phyloP scores from a whole-genome alignment of 805 yeast species.

The Pichia cabralensis region DNA sequence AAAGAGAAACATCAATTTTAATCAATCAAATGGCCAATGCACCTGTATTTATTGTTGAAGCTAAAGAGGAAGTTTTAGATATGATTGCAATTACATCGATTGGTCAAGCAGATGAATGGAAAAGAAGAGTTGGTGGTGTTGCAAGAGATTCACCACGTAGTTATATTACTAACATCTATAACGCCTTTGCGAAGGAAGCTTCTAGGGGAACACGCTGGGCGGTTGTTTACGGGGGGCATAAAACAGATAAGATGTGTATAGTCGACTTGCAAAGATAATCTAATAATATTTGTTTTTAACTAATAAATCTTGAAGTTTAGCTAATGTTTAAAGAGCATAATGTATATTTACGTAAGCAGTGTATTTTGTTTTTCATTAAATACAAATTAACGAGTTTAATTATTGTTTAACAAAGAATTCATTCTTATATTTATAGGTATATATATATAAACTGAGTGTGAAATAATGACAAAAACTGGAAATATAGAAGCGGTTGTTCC shows the following conservation, averaged over 20 bases:
- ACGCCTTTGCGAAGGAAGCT: slow-evolving; percentile 64
- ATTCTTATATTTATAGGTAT: no score
- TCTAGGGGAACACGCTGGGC: slow-evolving; percentile 67
- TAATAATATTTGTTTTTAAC: no score
- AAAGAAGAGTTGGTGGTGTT: slow-evolving; percentile 72
- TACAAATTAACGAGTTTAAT: no score
- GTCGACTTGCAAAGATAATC: slow-evolving; percentile 55
- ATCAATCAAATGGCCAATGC: slow-evolving; percentile 49
- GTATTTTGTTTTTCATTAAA: no score
- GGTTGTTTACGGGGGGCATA: slow-evolving; percentile 69
- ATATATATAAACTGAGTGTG: not conserved
- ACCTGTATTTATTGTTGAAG: slow-evolving; percentile 73
- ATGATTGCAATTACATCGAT: slow-evolving; percentile 71
- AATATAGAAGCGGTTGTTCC: slow-evolving; percentile 52
- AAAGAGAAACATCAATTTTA: slow-evolving; percentile 45
- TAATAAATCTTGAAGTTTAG: no score
- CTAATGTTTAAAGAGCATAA: no score
- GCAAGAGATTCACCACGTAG: slow-evolving; percentile 75
- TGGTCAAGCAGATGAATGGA: slow-evolving; percentile 72
- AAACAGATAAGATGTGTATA: slow-evolving; percentile 59
- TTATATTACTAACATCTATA: slow-evolving; percentile 65
- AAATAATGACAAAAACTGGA: not conserved
- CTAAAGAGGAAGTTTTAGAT: slow-evolving; percentile 74
- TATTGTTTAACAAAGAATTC: no score
- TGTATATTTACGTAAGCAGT: no score